Base-by-base conservation (phyloP, 139 green algal species). In the Micromonas commoda region DNA sequence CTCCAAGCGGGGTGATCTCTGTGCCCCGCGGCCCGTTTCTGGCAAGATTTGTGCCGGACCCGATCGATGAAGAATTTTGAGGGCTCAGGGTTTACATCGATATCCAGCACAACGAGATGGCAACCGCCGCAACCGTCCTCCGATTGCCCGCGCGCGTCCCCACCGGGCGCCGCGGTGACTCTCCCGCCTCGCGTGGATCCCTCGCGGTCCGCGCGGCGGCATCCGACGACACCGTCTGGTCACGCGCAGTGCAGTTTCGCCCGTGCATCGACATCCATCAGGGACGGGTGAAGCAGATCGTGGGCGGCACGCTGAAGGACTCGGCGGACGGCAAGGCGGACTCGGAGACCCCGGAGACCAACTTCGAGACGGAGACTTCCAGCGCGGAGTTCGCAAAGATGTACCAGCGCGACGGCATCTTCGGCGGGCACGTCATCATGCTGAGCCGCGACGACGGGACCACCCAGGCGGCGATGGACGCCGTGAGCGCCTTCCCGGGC, bases 211-310 rank as follows among this genome's bases (percentile, higher is more conserved):
- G n/a, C n/a, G n/a, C n/a, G n/a, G n/a, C n/a, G n/a, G n/a, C n/a
- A 16, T 35, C 61, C 45, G 61, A 68, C 5, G 28, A 68, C 5
- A 68, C 4, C 61, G 61, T 35, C n/a, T 6, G 52, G 19, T 37
- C 31, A 20, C 70, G 71, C 24, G 77, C 78, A 23, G 84, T 89
- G 4, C 74, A 79, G 24, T 99, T 99, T 70, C 83, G 95, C 19
- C 95, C 95, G 0, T 99, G 96, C 85, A 99, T 99, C 31, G 96
- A 99, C 86, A 97, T 99, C 64, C 96, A 99, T 64, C 87, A 97
- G 91, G 95, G 95, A 23, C 93, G 96, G 67, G 95, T 99, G 9
- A 99, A 99, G 85, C 95, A 99, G 67, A 99, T 99, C 77, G 95
- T 99, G 0, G 95, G 95, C 0, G 96, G 91, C 0, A 97, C 91